Conservation (phyloP, 2,329 filamentous ascomycete genomes). For the Claviceps humidiphila region DNA sequence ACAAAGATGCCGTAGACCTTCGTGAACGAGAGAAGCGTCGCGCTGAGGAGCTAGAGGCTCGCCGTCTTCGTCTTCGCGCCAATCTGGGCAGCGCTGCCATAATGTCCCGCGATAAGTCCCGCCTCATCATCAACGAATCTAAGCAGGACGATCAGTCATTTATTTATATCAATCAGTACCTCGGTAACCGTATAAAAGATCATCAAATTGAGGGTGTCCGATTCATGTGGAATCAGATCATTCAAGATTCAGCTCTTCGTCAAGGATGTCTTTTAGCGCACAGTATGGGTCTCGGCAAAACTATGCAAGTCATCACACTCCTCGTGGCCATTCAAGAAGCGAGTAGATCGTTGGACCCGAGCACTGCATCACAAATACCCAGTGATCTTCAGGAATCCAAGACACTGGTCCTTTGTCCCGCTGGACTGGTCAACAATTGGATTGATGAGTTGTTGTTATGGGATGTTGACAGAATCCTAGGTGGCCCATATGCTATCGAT, state of each 20-base stretch:
- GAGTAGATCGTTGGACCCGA: slow-evolving; percentile 41
- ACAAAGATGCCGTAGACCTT: slow-evolving; percentile 31
- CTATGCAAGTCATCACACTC: slow-evolving; percentile 81
- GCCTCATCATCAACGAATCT: slow-evolving; percentile 53
- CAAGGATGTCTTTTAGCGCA: slow-evolving; percentile 77
- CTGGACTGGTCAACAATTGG: slow-evolving; percentile 72
- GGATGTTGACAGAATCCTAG: slow-evolving; percentile 44
- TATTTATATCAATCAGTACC: slow-evolving; percentile 51
- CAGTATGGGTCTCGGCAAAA: slow-evolving; percentile 87
- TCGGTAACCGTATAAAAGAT: slow-evolving; percentile 54
- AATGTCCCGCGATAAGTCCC: slow-evolving; percentile 30
- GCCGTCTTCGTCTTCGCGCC: slow-evolving; percentile 32
- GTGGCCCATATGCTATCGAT: slow-evolving; percentile 42
- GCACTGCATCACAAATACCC: slow-evolving; percentile 55
- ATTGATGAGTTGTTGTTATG: slow-evolving; percentile 60
- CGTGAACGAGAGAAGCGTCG: slow-evolving; percentile 43
- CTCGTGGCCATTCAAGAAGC: slow-evolving; percentile 61
- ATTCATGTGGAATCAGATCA: slow-evolving; percentile 80
- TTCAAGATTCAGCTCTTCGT: slow-evolving; percentile 41
- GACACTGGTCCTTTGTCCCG: slow-evolving; percentile 63
- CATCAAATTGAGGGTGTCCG: slow-evolving; percentile 73
- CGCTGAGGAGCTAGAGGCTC: slow-evolving; percentile 38
- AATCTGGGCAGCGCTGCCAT: slow-evolving; percentile 30
- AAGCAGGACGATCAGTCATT: slow-evolving; percentile 47
- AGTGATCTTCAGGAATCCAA: slow-evolving; percentile 45